Evolutionary conservation across 306 rosid species (phyloP).

Genomic region (Acacia melanoxylon): DNA sequence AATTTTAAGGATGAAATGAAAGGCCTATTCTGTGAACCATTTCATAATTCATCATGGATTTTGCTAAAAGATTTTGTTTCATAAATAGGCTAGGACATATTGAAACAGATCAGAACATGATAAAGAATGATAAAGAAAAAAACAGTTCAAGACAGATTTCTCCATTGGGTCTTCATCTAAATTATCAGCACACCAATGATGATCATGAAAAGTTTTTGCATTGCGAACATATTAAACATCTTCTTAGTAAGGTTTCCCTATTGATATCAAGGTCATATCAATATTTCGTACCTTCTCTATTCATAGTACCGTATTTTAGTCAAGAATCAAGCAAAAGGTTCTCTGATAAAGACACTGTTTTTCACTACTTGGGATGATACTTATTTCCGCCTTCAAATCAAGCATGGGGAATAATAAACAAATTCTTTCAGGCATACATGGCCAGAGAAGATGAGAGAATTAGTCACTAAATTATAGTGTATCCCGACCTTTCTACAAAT

Average conservation of each 20-base stretch:
- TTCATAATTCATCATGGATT: not conserved
- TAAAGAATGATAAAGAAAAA: constrained; percentile 29
- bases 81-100: not conserved
- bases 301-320: constrained; percentile 28
- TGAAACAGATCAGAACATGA: constrained; percentile 41
- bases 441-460: constrained; percentile 9
- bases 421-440: constrained; percentile 43
- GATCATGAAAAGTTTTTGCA: constrained; percentile 49
- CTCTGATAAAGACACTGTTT: constrained; percentile 42
- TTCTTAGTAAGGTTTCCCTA: constrained; percentile 35
- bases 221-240: constrained; percentile 44
- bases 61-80: not conserved
- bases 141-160: not conserved
- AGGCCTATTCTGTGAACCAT: not conserved
- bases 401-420: constrained; percentile 47
- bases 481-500: too few relatives aligned
- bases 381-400: constrained; percentile 49
- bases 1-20: not conserved
- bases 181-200: constrained; percentile 36
- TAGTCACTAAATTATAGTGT: too few relatives aligned
- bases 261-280: constrained; percentile 45
- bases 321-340: constrained; percentile 45
- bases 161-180: constrained; percentile 40
- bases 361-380: constrained; percentile 52
- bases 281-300: constrained; percentile 50